phyloP scores from a whole-genome alignment of 1,284 basidiomycete genomes.

The Cutaneotrichosporon cavernicola region DNA sequence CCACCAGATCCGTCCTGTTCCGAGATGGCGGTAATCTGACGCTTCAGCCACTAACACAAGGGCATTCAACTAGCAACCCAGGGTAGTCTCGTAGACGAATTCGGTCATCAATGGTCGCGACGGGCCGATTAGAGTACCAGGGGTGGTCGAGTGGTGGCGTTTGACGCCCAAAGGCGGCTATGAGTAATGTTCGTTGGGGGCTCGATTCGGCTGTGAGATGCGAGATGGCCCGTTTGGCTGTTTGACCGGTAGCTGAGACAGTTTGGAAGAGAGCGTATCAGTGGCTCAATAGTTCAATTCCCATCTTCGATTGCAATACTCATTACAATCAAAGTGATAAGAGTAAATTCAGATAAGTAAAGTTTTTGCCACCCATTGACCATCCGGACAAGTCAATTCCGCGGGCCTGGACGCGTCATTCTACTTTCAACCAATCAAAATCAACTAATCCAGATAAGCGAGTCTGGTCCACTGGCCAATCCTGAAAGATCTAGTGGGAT shows the following conservation, averaged over 20 bases:
- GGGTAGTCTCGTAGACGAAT: background rate
- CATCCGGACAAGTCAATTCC: background rate
- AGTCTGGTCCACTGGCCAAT: no score
- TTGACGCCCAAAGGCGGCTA: no score
- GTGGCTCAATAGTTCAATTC: no score
- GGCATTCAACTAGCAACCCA: background rate
- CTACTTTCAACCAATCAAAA: background rate
- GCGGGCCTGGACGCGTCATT: background rate
- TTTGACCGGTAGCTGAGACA: no score
- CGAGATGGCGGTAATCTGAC: background rate
- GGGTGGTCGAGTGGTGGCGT: background rate
- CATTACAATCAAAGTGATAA: background rate
- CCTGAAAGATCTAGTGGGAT: no score
- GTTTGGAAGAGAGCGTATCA: no score
- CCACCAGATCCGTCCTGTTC: background rate
- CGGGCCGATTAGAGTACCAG: background rate
- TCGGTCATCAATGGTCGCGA: background rate
- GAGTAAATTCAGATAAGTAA: background rate
- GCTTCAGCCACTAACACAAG: background rate
- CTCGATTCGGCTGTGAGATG: no score
- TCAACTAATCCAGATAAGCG: background rate
- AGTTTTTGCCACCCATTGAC: background rate
- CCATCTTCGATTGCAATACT: background rate
- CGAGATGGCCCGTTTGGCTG: no score
- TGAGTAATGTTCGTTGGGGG: no score